These are phyloP conservation scores for Malassezia yamatoensis DNA, from an alignment of 1,284 basidiomycete species.

Conservation along the genomic window DNA sequence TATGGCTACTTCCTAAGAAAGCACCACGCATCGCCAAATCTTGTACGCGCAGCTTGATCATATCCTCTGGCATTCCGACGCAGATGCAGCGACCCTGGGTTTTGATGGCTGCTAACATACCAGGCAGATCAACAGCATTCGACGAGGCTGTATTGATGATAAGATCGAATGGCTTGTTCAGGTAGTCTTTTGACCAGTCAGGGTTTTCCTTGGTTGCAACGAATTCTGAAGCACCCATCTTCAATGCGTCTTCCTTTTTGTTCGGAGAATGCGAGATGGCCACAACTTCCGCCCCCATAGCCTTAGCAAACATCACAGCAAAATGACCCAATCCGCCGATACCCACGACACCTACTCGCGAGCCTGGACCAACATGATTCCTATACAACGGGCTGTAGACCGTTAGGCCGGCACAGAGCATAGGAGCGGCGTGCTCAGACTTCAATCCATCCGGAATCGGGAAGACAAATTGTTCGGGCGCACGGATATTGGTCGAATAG, in stretches of 20 bases:
- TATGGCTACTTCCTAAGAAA: conserved; percentile 52
- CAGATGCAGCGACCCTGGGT: conserved; percentile 56
- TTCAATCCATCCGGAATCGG: conserved; percentile 59
- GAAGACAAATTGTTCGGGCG: conserved; percentile 62
- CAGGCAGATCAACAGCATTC: conserved; percentile 50
- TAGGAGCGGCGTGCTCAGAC: conserved; percentile 54
- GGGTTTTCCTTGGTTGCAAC: conserved; percentile 39
- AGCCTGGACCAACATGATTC: conserved; percentile 58
- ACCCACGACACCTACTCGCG: conserved; percentile 61
- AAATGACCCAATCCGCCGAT: conserved; percentile 46
- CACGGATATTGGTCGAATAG: conserved; percentile 60
- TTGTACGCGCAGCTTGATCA: conserved; percentile 46
- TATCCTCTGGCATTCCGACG: conserved; percentile 54
- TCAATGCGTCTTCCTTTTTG: conserved; percentile 59
- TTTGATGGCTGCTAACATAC: conserved; percentile 53
- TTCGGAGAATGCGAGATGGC: conserved; percentile 59
- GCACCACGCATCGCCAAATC: conserved; percentile 49
- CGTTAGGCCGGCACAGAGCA: conserved; percentile 59
- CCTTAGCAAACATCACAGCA: conserved; percentile 56
- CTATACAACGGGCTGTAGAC: conserved; percentile 59
- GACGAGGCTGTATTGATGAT: conserved; percentile 56
- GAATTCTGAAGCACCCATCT: conserved; percentile 56
- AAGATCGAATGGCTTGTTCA: conserved; percentile 53
- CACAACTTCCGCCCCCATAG: conserved; percentile 58
- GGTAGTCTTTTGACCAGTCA: conserved; percentile 35